Conservation (phyloP, 2,329 filamentous ascomycete species). For the Colletotrichum euphorbiae region DNA sequence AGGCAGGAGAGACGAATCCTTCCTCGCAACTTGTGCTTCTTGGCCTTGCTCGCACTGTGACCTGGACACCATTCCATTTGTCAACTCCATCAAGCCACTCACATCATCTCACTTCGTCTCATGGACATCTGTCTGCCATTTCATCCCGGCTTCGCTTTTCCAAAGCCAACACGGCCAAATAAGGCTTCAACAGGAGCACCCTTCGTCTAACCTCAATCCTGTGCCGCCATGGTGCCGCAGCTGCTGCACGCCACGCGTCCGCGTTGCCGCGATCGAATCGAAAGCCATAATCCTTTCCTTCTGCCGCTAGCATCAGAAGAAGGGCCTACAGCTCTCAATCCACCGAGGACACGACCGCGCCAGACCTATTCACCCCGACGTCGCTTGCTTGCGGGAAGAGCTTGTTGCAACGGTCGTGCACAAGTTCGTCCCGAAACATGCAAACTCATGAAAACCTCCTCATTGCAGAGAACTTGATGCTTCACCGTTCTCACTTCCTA, state of each 20-base stretch:
- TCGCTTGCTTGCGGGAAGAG: background rate
- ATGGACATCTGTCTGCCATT: background rate
- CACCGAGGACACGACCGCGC: slow-evolving; percentile 17
- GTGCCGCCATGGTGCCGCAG: slow-evolving; percentile 22
- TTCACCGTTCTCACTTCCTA: background rate
- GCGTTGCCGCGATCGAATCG: slow-evolving; percentile 17
- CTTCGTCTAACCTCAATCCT: no score
- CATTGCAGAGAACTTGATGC: background rate
- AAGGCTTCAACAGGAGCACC: background rate
- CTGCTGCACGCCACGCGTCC: slow-evolving; percentile 23
- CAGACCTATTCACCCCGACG: background rate
- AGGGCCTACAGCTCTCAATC: background rate
- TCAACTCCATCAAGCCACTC: slow-evolving; percentile 15
- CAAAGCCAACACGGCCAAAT: background rate
- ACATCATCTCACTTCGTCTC: slow-evolving; percentile 22
- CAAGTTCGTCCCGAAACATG: background rate
- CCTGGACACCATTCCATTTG: slow-evolving; percentile 1
- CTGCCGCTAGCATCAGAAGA: background rate
- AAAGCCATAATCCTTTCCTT: background rate
- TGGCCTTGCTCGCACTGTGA: background rate
- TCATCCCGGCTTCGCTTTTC: background rate
- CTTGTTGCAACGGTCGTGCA: background rate
- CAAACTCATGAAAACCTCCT: background rate
- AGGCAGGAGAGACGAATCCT: background rate
- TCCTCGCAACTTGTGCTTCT: background rate